These are phyloP conservation scores for Penicillium sp. DNA, from an alignment of 2,329 filamentous ascomycete species.

Conservation along the genomic window DNA sequence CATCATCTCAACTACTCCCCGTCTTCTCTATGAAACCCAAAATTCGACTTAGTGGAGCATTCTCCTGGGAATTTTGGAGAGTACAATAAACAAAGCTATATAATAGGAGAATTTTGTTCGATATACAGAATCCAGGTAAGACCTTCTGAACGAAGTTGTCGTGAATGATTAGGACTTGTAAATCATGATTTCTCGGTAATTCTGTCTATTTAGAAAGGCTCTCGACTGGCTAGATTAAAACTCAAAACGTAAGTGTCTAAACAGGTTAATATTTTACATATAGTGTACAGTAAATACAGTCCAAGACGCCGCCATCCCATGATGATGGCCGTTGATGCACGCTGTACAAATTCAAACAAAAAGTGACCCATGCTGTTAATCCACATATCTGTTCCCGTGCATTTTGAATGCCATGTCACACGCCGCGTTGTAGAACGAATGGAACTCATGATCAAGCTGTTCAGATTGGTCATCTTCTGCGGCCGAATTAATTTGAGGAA, in stretches of 20 bases:
- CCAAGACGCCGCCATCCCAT: constrained; percentile 1
- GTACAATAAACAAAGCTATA: too few species aligned
- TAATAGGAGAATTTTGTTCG: too few species aligned
- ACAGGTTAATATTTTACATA: constrained; percentile 8
- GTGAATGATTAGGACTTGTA: neutral
- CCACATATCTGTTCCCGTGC: constrained; percentile 13
- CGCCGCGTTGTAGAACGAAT: constrained; percentile 37
- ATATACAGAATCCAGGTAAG: too few species aligned
- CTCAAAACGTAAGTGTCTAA: neutral
- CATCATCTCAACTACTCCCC: too few species aligned
- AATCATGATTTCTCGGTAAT: neutral
- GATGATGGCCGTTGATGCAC: neutral
- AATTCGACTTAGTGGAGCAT: too few species aligned
- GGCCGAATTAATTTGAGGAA: constrained; percentile 8
- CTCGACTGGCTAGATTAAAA: neutral
- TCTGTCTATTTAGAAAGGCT: neutral
- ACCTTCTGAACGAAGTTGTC: neutral
- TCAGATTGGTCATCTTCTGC: constrained; percentile 5
- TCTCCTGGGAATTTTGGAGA: too few species aligned
- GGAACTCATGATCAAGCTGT: constrained; percentile 28
- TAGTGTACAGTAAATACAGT: constrained; percentile 10
- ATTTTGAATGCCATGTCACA: constrained; percentile 41
- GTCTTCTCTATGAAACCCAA: too few species aligned
- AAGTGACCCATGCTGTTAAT: neutral
- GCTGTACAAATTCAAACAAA: constrained; percentile 9